Evolutionary conservation across 2,329 filamentous ascomycete species (phyloP).

Genomic region (Claviceps spartinae): DNA sequence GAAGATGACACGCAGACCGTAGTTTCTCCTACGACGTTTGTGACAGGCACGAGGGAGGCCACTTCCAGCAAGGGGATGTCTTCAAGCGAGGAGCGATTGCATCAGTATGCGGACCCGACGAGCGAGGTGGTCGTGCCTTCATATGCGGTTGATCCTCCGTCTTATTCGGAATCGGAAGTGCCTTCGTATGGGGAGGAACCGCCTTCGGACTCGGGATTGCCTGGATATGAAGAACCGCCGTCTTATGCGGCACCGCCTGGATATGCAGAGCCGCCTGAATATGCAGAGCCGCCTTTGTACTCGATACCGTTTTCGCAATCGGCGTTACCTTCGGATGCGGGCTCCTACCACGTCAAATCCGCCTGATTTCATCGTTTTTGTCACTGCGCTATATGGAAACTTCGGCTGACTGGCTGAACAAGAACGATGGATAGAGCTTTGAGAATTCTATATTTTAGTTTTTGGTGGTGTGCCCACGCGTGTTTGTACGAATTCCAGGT

Average conservation of each 20-base stretch:
- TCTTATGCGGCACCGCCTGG: neutral
- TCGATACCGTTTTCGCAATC: slow-evolving; percentile 1
- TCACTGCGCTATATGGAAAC: neutral
- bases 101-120: neutral
- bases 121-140: neutral
- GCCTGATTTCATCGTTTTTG: neutral
- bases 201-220: neutral
- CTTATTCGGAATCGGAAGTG: too few species aligned
- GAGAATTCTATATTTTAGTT: neutral
- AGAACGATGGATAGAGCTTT: neutral
- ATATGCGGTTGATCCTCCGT: neutral
- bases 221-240: neutral
- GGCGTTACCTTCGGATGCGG: neutral
- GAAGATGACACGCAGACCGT: neutral
- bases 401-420: neutral
- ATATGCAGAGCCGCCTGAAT: neutral
- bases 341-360: neutral
- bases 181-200: slow-evolving; percentile 2
- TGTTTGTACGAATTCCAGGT: neutral
- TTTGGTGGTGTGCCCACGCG: neutral
- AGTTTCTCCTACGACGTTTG: neutral
- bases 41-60: neutral
- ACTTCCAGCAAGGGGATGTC: neutral
- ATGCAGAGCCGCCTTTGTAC: neutral
- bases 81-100: neutral